A percentile compares a stretch with the other conserved stretches of the same genome.
Conservation (phyloP, 2,329 filamentous ascomycete species). For the Colletotrichum simmondsii region DNA sequence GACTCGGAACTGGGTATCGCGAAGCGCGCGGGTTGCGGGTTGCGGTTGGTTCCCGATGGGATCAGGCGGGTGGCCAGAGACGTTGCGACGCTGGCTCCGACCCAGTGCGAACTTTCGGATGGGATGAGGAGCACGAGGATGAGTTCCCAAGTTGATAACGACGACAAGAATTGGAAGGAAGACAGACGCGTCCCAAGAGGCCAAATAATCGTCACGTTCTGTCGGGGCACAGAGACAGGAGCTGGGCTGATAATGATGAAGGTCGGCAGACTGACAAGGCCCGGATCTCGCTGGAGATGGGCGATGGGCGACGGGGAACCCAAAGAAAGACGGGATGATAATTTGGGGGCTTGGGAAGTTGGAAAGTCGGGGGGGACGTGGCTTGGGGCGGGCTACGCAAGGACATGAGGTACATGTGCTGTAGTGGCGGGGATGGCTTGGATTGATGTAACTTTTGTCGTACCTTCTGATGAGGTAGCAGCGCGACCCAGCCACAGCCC, state of each 20-base stretch:
- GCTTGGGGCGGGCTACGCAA: slow-evolving; percentile 18
- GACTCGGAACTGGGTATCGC: slow-evolving; percentile 5
- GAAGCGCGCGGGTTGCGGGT: slow-evolving; percentile 3
- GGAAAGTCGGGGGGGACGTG: background rate
- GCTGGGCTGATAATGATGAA: slow-evolving; percentile 18
- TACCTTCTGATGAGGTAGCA: background rate
- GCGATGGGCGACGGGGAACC: slow-evolving; percentile 10
- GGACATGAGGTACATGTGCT: background rate
- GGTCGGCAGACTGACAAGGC: slow-evolving; percentile 10
- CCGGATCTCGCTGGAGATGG: slow-evolving; percentile 21
- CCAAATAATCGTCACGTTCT: background rate
- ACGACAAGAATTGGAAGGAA: background rate
- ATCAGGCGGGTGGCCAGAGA: background rate
- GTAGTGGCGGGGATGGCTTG: background rate
- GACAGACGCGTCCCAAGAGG: background rate
- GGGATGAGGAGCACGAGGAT: background rate
- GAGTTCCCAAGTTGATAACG: background rate
- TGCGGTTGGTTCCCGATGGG: background rate
- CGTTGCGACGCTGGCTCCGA: background rate
- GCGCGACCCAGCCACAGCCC: background rate
- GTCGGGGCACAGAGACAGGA: background rate
- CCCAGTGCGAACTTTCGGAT: background rate
- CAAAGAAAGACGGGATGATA: slow-evolving; percentile 30
- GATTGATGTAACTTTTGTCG: background rate
- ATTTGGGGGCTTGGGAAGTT: slow-evolving; percentile 31